A percentile compares a stretch with the other conserved stretches of the same genome.
phyloP scores from a whole-genome alignment of 768 basidiomycete species.

The Dictyophora rubrovolvata region DNA sequence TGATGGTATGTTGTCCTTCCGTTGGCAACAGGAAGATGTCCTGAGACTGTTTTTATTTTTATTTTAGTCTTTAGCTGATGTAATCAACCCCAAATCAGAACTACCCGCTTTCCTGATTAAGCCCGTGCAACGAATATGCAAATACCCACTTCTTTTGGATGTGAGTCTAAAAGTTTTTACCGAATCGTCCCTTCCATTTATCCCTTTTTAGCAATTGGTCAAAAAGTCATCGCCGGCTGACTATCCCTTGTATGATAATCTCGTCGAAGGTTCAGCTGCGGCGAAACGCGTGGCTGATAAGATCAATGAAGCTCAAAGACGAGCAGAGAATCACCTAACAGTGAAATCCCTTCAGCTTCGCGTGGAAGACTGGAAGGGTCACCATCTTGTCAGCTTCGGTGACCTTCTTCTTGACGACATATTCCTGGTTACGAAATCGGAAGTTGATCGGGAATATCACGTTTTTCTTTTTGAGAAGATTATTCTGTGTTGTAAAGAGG shows the following conservation, averaged over 20 bases:
- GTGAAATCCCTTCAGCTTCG: slow-evolving; percentile 77
- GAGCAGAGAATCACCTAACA: slow-evolving; percentile 84
- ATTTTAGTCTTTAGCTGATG: slow-evolving; percentile 62
- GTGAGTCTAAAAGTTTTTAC: slow-evolving; percentile 38
- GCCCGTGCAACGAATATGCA: slow-evolving; percentile 96
- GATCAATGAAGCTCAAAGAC: slow-evolving; percentile 91
- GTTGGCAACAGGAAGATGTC: slow-evolving; percentile 1
- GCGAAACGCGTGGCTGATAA: slow-evolving; percentile 90
- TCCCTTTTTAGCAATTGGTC: slow-evolving; percentile 48
- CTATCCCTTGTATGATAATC: slow-evolving; percentile 68
- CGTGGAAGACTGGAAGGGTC: slow-evolving; percentile 99
- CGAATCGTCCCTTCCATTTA: slow-evolving; percentile 12
- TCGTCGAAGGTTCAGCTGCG: slow-evolving; percentile 73
- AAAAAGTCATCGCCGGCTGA: slow-evolving; percentile 55
- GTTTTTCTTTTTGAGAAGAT: slow-evolving; percentile 99
- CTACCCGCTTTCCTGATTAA: slow-evolving; percentile 96
- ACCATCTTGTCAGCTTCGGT: slow-evolving; percentile 90
- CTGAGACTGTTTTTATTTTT: slow-evolving; percentile 13
- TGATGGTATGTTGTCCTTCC: slow-evolving; percentile 51
- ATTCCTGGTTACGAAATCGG: slow-evolving; percentile 92
- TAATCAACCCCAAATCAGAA: slow-evolving; percentile 87
- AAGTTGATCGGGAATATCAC: slow-evolving; percentile 94
- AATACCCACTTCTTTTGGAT: slow-evolving; percentile 91
- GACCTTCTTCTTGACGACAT: slow-evolving; percentile 90
- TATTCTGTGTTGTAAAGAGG: slow-evolving; percentile 97